Conservation (phyloP, 2,329 filamentous ascomycete genomes). For the Penicillium sp. region DNA sequence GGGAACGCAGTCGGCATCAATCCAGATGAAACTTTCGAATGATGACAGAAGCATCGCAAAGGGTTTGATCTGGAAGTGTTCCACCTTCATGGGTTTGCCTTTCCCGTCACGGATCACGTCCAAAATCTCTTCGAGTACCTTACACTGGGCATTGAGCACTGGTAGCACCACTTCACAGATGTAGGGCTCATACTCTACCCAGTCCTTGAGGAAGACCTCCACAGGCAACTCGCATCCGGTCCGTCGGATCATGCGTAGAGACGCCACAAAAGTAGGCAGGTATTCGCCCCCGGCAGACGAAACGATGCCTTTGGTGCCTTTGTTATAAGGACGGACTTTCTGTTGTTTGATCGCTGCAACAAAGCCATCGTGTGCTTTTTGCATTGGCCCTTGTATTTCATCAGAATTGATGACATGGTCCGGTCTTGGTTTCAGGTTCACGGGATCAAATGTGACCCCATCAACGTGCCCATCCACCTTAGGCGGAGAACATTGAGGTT, state of each 20-base stretch:
- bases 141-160: slow-evolving; percentile 35
- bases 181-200: slow-evolving; percentile 33
- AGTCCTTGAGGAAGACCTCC: slow-evolving; percentile 36
- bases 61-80: slow-evolving; percentile 55
- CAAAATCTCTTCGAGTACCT: slow-evolving; percentile 38
- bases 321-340: slow-evolving; percentile 21
- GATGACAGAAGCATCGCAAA: slow-evolving; percentile 57
- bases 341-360: too few species aligned
- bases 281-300: slow-evolving; percentile 47
- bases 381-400: too few species aligned
- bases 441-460: too few species aligned
- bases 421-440: too few species aligned
- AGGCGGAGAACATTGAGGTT: too few species aligned
- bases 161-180: slow-evolving; percentile 40
- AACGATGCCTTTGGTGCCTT: slow-evolving; percentile 46
- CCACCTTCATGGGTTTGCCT: slow-evolving; percentile 22
- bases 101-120: slow-evolving; percentile 12
- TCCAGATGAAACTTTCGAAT: slow-evolving; percentile 56
- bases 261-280: slow-evolving; percentile 48
- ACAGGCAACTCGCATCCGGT: slow-evolving; percentile 50
- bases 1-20: slow-evolving; percentile 57
- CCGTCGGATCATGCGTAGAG: slow-evolving; percentile 49
- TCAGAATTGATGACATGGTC: too few species aligned
- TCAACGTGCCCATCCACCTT: too few species aligned
- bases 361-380: too few species aligned